Base-by-base conservation (phyloP, 2,329 filamentous ascomycete genomes). In the Curvularia sp. region DNA sequence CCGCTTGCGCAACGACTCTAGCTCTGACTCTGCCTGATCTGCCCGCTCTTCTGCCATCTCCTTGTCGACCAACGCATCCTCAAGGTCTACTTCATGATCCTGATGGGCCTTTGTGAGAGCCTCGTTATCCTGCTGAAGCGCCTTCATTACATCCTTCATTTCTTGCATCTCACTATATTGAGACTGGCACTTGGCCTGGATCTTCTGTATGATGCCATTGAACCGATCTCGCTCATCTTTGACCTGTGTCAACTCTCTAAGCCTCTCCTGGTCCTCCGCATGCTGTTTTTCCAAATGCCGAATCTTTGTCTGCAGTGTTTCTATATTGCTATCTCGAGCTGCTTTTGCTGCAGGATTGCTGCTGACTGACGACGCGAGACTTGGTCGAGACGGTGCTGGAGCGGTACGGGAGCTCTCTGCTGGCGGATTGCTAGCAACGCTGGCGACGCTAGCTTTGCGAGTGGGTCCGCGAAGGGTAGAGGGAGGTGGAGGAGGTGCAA, bases 21-120 rank as follows among this genome's bases (percentile, higher is more conserved):
- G 81, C 72, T 99, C 93, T 1, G 86, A 84, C 74, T 93, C 95
- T 50, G 90, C 82, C 18, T 89, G 87, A 66, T 98, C 95, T 0
- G 91, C 89, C 43, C 88, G 92, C 77, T 97, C 94, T 76, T 99
- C 93, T 0, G 95, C 95, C 91, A 98, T 96, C 77, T 99, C 94
- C 44, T 92, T 88, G 74, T 99, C 95, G 26, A 99, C 81, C 0
- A 91, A 89, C 6, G 93, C 92, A 77, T 95, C 86, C 78, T 99
- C 95, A 71, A 97, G 80, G 6, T 90, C 86, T 3, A 89, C 86
- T 30, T 98, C 95, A 75, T 96, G 89, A 65, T 97, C 93, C 7
- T 91, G 90, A 73, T 95, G 89, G 53, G 90, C 82, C 30, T 85
- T 83, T 66, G 94, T 91, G 2, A 95, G 81, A 22, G 87, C 82